Conservation (phyloP, 2,329 filamentous ascomycete genomes). For the Aaosphaeria arxii region DNA sequence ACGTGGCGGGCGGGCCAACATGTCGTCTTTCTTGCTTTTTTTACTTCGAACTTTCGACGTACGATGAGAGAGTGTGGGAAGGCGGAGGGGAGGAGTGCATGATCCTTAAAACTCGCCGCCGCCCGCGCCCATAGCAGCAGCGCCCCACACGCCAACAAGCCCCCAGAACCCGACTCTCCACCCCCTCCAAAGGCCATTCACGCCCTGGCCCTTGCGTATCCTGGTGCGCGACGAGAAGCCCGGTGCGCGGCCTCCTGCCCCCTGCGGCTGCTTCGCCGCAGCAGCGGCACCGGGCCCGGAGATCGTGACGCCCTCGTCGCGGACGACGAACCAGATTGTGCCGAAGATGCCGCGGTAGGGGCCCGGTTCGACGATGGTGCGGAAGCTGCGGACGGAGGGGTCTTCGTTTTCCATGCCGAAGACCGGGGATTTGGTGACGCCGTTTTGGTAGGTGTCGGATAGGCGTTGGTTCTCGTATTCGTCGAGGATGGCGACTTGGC, state of each 20-base stretch:
- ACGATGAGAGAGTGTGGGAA: no score
- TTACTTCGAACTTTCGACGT: no score
- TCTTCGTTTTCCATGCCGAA: slow-evolving; percentile 18
- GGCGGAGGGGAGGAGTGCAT: no score
- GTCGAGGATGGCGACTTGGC: slow-evolving; percentile 68
- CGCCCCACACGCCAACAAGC: slow-evolving; percentile 70
- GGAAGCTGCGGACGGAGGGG: slow-evolving; percentile 40
- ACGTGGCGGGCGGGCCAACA: no score
- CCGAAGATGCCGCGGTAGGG: slow-evolving; percentile 83
- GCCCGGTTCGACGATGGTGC: slow-evolving; percentile 77
- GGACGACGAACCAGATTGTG: slow-evolving; percentile 83
- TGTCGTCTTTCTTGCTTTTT: no score
- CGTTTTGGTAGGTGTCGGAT: slow-evolving; percentile 19
- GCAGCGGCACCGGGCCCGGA: slow-evolving; percentile 24
- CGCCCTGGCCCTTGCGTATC: slow-evolving; percentile 62
- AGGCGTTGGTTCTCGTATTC: slow-evolving; percentile 32
- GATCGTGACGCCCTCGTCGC: slow-evolving; percentile 68
- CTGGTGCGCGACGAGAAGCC: slow-evolving; percentile 37
- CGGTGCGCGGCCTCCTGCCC: slow-evolving; percentile 15
- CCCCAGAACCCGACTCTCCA: slow-evolving; percentile 81
- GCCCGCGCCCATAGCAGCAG: slow-evolving; percentile 53
- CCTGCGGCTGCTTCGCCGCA: slow-evolving; percentile 18
- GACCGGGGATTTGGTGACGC: slow-evolving; percentile 8
- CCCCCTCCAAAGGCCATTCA: slow-evolving; percentile 67
- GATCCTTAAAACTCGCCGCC: slow-evolving; percentile 34